These are phyloP conservation scores for Hansenula lynferdii DNA, from an alignment of 1,139 yeast species.

Conservation along the genomic window DNA sequence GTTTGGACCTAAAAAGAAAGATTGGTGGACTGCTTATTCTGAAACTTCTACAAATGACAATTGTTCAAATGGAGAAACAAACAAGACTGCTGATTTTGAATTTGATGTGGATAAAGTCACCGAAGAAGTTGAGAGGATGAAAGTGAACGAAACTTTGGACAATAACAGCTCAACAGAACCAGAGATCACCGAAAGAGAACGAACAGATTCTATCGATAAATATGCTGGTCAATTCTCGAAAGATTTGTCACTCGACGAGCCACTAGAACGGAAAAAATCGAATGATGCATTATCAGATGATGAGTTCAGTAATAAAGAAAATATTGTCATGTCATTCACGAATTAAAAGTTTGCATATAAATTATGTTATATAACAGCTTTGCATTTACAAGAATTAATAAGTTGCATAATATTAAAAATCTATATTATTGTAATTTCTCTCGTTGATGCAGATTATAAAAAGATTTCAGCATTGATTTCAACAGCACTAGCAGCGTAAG, in stretches of 20 bases:
- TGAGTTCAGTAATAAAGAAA: constrained; percentile 14
- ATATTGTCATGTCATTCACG: too few relatives aligned
- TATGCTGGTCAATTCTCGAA: too few relatives aligned
- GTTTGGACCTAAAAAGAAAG: constrained; percentile 75
- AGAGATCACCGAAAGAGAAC: too few relatives aligned
- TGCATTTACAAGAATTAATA: too few relatives aligned
- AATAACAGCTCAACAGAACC: neutral
- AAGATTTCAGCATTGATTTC: constrained; percentile 86
- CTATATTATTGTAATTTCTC: neutral
- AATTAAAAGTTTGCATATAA: too few relatives aligned
- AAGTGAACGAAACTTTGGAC: constrained; percentile 15
- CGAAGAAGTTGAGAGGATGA: constrained; percentile 30
- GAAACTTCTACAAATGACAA: constrained; percentile 26
- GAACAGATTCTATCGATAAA: too few relatives aligned
- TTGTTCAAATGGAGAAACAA: neutral
- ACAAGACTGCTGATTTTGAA: constrained; percentile 3
- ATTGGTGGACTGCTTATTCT: constrained; percentile 82
- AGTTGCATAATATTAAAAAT: too few relatives aligned
- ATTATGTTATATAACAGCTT: too few relatives aligned
- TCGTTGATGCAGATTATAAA: too few relatives aligned
- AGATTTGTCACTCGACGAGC: too few relatives aligned
- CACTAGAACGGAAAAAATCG: too few relatives aligned
- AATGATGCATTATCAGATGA: too few relatives aligned
- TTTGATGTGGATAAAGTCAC: constrained; percentile 34
- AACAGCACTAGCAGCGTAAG: constrained; percentile 87